phyloP scores from a whole-genome alignment of 2,329 filamentous ascomycete species.

The Botryotinia narcissicola region DNA sequence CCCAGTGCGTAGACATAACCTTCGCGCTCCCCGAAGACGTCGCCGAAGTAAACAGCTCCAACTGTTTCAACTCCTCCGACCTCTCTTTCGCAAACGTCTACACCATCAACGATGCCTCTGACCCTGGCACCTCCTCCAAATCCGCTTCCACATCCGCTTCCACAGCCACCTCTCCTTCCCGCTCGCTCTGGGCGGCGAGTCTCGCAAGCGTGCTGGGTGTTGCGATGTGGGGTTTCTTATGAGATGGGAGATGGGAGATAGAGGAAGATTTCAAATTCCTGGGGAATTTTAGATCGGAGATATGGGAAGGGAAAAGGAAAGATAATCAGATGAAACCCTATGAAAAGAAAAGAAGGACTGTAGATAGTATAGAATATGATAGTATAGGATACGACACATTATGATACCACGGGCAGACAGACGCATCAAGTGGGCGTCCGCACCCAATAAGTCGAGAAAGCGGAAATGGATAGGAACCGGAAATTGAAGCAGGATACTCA shows the following conservation, averaged over 20 bases:
- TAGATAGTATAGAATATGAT: neutral
- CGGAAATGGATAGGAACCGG: neutral
- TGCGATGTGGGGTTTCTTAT: neutral
- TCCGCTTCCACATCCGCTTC: neutral
- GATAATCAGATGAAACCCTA: neutral
- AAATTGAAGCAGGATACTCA: neutral
- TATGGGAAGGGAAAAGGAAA: neutral
- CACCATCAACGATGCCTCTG: constrained; percentile 49
- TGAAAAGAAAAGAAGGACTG: neutral
- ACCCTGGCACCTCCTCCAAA: constrained; percentile 5
- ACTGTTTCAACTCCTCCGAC: constrained; percentile 74
- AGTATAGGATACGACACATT: neutral
- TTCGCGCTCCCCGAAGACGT: constrained; percentile 81
- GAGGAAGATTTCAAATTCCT: too few species aligned
- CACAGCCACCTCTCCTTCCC: neutral
- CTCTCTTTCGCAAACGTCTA: constrained; percentile 54
- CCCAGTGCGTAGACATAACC: constrained; percentile 91
- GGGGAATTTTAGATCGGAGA: too few species aligned
- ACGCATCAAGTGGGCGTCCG: neutral
- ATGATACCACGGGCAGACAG: neutral
- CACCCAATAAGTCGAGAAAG: neutral
- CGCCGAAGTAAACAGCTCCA: constrained; percentile 70
- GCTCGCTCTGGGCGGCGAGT: neutral
- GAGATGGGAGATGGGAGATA: too few species aligned
- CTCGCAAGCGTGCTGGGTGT: neutral